Evolutionary conservation across 176 grass and related monocot species (phyloP).

Genomic region (Thinopyrum elongatum): DNA sequence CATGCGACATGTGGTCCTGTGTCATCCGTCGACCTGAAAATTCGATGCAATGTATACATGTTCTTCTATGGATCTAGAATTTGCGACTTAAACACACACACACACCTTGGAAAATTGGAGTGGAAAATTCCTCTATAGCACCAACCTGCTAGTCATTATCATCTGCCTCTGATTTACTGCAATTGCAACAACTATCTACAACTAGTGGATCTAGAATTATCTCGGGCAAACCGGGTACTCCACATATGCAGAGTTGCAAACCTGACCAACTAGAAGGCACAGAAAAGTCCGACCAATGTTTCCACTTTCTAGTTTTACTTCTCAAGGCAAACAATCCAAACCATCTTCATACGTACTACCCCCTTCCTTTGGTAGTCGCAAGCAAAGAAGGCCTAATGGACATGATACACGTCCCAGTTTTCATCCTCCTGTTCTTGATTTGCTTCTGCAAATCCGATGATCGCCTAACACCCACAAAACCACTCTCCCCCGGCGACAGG

Average conservation of each 20-base stretch:
- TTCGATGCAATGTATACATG: neutral
- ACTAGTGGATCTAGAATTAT: neutral
- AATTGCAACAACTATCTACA: neutral
- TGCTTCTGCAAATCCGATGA: slow-evolving; percentile 15
- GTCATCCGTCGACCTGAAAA: neutral
- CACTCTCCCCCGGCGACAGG: neutral
- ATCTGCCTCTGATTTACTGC: neutral
- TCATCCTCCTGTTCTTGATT: neutral
- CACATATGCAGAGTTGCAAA: too few relatives aligned
- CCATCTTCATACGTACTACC: neutral
- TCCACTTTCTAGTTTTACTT: too few relatives aligned
- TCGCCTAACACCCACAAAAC: slow-evolving; percentile 1
- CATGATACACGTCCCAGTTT: neutral
- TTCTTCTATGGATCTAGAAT: neutral
- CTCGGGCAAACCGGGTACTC: neutral
- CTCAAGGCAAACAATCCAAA: too few relatives aligned
- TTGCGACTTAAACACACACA: neutral
- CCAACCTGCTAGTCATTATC: neutral
- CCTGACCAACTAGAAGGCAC: neutral
- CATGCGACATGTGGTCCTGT: neutral
- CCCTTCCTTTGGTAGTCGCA: neutral
- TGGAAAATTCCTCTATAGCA: neutral
- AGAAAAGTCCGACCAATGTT: neutral
- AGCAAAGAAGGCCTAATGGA: neutral
- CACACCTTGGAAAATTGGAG: neutral